Evolutionary conservation across 73 alveolate species (phyloP), one percentile per base, ranked within the genome.

Genomic region (Uronychia binucleata): DNA sequence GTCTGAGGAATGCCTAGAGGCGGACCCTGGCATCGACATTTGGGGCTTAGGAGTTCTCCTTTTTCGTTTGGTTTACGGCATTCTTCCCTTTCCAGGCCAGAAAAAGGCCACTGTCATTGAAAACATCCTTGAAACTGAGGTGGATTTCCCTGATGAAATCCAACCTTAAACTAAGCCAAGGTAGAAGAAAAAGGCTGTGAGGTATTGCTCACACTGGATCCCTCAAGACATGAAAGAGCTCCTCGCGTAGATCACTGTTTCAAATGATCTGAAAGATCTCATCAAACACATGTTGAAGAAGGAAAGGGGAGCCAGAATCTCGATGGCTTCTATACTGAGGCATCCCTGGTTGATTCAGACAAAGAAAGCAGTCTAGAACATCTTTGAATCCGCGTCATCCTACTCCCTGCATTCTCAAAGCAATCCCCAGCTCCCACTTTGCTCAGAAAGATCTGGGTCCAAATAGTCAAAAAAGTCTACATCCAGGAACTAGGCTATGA

Each of bases 21-120:
- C 91, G 75, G 75, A 84, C 59, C 91, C 85, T 46, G 87, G 86
- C 77, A 92, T 92, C 75, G 98, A 94, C 81, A 85, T 94, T 67
- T 94, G 98, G 98, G 91, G 94, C 1, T 75, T 91, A 34, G 98
- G 98, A 26, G 90, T 95, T 28, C 88, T 95, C 26, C 77, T 89
- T 0, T 94, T 81, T 81, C 78, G 87, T 26, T 46, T 94, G 84
- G 34, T 92, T 31, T 60, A 87, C 0, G 95, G 96, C 30, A 82
- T 74, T 28, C 84, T 94, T 67, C 98, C 98, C 28, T 95, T 94
- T 80, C 46, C 76, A 28, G 96, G 97, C 5, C 31, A 78, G n/a
- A 86, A 82, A 0, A 90, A 91, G 11, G 1, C 25, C 29, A 28
- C 31, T 11, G 67, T 46, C n/a, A 46, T 46, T 19, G 19, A 46